Conservation (phyloP, 495 filamentous ascomycete species). For the Xylaria nigripes region DNA sequence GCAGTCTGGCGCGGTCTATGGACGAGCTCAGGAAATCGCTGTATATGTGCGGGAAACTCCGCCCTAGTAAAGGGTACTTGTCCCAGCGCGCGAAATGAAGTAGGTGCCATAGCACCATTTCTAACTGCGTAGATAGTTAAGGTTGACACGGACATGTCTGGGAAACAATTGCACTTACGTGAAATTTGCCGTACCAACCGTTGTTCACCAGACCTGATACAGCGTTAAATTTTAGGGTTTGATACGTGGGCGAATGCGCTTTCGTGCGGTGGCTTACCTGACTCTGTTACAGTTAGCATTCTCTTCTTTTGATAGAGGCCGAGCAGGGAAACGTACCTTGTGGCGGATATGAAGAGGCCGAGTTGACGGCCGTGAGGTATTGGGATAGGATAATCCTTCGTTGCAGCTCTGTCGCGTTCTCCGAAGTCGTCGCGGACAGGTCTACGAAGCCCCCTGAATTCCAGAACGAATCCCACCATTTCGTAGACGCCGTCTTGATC, state of each 20-base stretch:
- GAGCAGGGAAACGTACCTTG: slow-evolving; percentile 20
- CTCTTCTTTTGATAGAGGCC: background rate
- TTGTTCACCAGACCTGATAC: slow-evolving; percentile 40
- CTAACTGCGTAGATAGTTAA: slow-evolving; percentile 20
- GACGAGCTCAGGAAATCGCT: slow-evolving; percentile 39
- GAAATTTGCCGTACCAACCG: slow-evolving; percentile 48
- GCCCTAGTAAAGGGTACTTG: slow-evolving; percentile 37
- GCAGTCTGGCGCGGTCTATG: slow-evolving; percentile 34
- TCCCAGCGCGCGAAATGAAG: slow-evolving; percentile 47
- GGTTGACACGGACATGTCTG: background rate
- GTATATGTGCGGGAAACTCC: slow-evolving; percentile 41
- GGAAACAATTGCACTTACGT: slow-evolving; percentile 18
- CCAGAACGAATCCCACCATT: slow-evolving; percentile 41
- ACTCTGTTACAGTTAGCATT: slow-evolving; percentile 18
- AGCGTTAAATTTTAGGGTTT: background rate
- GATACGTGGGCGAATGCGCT: background rate
- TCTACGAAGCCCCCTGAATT: slow-evolving; percentile 40
- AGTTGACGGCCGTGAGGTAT: slow-evolving; percentile 45
- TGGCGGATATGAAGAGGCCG: slow-evolving; percentile 29
- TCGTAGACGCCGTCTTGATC: slow-evolving; percentile 8
- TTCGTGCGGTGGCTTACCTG: slow-evolving; percentile 17
- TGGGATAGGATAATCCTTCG: slow-evolving; percentile 44
- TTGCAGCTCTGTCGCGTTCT: slow-evolving; percentile 41
- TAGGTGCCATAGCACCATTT: slow-evolving; percentile 50
- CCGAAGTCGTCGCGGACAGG: slow-evolving; percentile 28